phyloP scores from a whole-genome alignment of 2,329 filamentous ascomycete genomes.

The Sporothrix pallida region DNA sequence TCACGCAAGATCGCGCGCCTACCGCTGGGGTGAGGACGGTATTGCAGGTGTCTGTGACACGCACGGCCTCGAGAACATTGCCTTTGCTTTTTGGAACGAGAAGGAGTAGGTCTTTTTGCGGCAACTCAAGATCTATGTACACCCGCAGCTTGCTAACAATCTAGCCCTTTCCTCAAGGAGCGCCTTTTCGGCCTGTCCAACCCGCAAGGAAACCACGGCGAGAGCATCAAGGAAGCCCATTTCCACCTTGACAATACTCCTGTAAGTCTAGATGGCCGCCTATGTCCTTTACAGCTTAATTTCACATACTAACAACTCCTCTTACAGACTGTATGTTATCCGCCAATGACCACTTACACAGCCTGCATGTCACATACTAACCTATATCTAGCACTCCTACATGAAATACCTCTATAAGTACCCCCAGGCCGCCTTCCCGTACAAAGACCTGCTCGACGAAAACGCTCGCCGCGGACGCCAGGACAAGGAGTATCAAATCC shows the following conservation, averaged over 20 bases:
- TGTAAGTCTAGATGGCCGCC: slow-evolving; percentile 50
- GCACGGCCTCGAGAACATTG: slow-evolving; percentile 89
- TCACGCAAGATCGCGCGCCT: slow-evolving; percentile 84
- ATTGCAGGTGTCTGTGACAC: slow-evolving; percentile 94
- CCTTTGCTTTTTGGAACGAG: slow-evolving; percentile 97
- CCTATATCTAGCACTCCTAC: slow-evolving; percentile 76
- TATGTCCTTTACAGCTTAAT: slow-evolving; percentile 41
- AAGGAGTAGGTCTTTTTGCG: slow-evolving; percentile 71
- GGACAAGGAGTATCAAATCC: slow-evolving; percentile 88
- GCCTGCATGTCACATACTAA: slow-evolving; percentile 7
- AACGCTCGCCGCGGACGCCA: slow-evolving; percentile 77
- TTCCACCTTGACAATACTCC: slow-evolving; percentile 97
- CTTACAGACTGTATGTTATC: slow-evolving; percentile 52
- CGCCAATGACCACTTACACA: background rate
- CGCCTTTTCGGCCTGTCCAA: slow-evolving; percentile 94
- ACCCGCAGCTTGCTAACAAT: slow-evolving; percentile 48
- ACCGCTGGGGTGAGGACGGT: slow-evolving; percentile 95
- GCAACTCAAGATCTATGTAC: background rate
- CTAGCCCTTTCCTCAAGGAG: slow-evolving; percentile 89
- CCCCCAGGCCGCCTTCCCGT: slow-evolving; percentile 88
- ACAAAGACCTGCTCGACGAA: slow-evolving; percentile 83
- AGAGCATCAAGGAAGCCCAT: slow-evolving; percentile 95
- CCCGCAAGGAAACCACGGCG: slow-evolving; percentile 95
- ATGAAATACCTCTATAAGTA: slow-evolving; percentile 99
- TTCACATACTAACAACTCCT: slow-evolving; percentile 40